Evolutionary conservation across 441 rosid genomes (phyloP).

Genomic region (Brassica balearica): DNA sequence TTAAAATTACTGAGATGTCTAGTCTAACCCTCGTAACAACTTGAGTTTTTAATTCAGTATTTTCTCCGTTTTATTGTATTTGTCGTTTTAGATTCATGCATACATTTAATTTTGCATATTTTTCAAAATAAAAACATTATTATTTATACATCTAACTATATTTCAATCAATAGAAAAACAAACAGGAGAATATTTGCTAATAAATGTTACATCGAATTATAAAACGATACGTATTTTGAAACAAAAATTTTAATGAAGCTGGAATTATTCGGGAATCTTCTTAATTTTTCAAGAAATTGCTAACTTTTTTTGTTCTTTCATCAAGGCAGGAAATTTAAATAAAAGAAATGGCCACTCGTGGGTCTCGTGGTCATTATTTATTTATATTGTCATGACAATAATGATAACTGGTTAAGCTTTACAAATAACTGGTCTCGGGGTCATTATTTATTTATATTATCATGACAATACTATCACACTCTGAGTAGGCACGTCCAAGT

Average conservation of each 20-base stretch:
- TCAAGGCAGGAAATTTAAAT: neutral
- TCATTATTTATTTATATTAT: too few species aligned
- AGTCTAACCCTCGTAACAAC: neutral
- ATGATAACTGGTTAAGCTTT: neutral
- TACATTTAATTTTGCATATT: too few species aligned
- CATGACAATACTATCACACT: neutral
- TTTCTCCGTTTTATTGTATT: too few species aligned
- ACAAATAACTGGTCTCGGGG: neutral
- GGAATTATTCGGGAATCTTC: neutral
- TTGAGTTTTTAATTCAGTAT: neutral
- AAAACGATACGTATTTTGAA: too few species aligned
- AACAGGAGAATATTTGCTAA: too few species aligned
- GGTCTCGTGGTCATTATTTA: constrained; percentile 24
- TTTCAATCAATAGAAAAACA: too few species aligned
- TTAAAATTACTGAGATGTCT: neutral
- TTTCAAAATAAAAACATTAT: too few species aligned
- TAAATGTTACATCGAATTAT: too few species aligned
- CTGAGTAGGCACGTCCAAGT: neutral
- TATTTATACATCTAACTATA: too few species aligned
- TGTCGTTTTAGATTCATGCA: too few species aligned
- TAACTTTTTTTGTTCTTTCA: neutral
- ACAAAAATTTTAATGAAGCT: neutral
- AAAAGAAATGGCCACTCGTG: constrained; percentile 25
- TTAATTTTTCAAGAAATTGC: neutral
- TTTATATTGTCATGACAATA: neutral